A percentile compares a stretch with the other conserved stretches of the same genome.
These are phyloP conservation scores for Podospora fimiseda DNA, from an alignment of 495 filamentous ascomycete genomes.

Conservation along the genomic window DNA sequence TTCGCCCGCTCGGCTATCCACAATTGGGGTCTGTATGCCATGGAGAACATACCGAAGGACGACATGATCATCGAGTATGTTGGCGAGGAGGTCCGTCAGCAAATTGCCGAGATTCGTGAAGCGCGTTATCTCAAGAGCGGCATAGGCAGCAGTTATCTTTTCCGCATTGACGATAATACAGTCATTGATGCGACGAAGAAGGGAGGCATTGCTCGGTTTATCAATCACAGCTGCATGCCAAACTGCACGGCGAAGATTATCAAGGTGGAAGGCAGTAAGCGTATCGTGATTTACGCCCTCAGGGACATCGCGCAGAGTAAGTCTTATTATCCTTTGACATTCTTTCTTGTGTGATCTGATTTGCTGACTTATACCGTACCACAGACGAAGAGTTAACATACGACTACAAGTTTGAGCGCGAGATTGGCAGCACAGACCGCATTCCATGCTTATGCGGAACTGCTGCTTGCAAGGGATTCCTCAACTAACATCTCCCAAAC, in stretches of 20 bases:
- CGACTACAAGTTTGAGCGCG: constrained; percentile 99
- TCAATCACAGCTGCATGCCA: constrained; percentile 97
- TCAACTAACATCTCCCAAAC: constrained; percentile 61
- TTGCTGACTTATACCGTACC: constrained; percentile 37
- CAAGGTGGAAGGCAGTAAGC: constrained; percentile 96
- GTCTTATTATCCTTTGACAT: constrained; percentile 29
- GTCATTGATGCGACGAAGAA: constrained; percentile 98
- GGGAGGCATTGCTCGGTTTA: constrained; percentile 95
- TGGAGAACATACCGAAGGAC: constrained; percentile 93
- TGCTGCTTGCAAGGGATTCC: constrained; percentile 93
- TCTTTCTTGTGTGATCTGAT: constrained; percentile 1
- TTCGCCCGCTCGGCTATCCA: constrained; percentile 98
- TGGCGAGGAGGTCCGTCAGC: constrained; percentile 92
- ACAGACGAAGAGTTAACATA: constrained; percentile 97
- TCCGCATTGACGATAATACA: constrained; percentile 95
- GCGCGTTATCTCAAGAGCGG: constrained; percentile 87
- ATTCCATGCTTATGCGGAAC: constrained; percentile 97
- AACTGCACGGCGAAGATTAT: constrained; percentile 99
- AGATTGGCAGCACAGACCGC: constrained; percentile 87
- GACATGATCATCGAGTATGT: constrained; percentile 99
- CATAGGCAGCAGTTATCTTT: constrained; percentile 95
- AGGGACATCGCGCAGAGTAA: constrained; percentile 90
- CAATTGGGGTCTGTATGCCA: constrained; percentile 96
- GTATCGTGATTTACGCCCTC: constrained; percentile 97
- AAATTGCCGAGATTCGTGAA: constrained; percentile 93